These are phyloP conservation scores for Mucor plumbeus DNA, from an alignment of 371 early-diverging fungal genomes.

Conservation along the genomic window DNA sequence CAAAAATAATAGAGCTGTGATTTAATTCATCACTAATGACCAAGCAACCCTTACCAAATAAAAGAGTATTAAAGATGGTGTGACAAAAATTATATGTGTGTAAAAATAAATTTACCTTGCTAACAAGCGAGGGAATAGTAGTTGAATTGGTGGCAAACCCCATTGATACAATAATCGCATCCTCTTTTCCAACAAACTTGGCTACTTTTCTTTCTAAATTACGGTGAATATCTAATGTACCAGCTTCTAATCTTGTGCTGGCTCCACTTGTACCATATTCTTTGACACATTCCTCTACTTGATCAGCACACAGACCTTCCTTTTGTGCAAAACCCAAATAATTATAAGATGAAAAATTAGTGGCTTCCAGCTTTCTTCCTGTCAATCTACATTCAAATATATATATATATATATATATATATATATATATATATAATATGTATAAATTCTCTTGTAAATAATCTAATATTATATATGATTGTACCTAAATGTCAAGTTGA, in stretches of 20 bases:
- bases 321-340: slow-evolving; percentile 98
- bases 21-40: slow-evolving; percentile 98
- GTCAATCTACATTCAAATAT: slow-evolving; percentile 57
- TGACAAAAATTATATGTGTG: background rate
- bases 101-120: slow-evolving; percentile 54
- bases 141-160: slow-evolving; percentile 99
- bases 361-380: slow-evolving; percentile 77
- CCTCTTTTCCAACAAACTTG: slow-evolving; percentile 93
- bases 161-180: slow-evolving; percentile 95
- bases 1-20: slow-evolving; percentile 98
- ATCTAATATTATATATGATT: background rate
- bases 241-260: slow-evolving; percentile 77
- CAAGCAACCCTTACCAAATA: slow-evolving; percentile 91
- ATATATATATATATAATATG: too few species aligned
- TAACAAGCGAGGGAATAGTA: slow-evolving; percentile 92
- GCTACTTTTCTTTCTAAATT: slow-evolving; percentile 94
- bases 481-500: slow-evolving; percentile 30
- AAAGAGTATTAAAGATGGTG: slow-evolving; percentile 45
- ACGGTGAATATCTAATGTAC: slow-evolving; percentile 71
- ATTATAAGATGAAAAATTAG: slow-evolving; percentile 99
- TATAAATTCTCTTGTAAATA: too few species aligned
- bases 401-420: too few species aligned
- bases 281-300: slow-evolving; percentile 76
- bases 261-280: slow-evolving; percentile 71
- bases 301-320: slow-evolving; percentile 91